Evolutionary conservation across 1,139 yeast species (phyloP), one percentile per base, ranked within the genome.

Genomic region (Zygosaccharomyces pseudobailii): DNA sequence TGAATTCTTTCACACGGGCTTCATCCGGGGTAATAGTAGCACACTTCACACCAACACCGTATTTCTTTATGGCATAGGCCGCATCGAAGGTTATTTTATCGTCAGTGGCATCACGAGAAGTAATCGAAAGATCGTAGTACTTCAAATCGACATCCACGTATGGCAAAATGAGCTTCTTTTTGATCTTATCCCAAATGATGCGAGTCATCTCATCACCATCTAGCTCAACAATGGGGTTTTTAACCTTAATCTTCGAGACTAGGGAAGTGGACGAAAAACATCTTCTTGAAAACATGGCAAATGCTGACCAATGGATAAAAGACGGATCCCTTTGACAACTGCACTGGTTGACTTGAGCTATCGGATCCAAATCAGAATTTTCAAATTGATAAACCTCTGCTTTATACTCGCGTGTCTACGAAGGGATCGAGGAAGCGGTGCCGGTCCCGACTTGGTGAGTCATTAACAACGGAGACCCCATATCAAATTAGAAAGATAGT

Each of bases 191-290:
- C 94, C 94, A 85, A 68, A 85, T 85, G 67, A 85, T 84, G 69
- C 92, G 76, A 59, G 94, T 85, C 86, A 83, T 84, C 68, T 85
- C 94, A 68, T 85, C 94, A 55, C 94, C 94, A 61, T 85, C 92
- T 75, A 85, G 72, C 65, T 85, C 94, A 50, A 85, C 94, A 56
- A 85, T 76, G 38, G 94, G 92, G 49, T 75, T 80, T 59, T 75
- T 75, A 39, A 85, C 92, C 55, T 75, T 75, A 62, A 85, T 82
- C 67, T 84, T 84, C 10, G 56, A 43, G 43, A 57, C 48, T 19
- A 42, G 44, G 28, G 54, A 48, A 25, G 56, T 47, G 5, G 56
- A 51, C 9, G 61, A 51, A 25, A 57, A 46, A 19, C 44, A 51
- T 47, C 61, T 51, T 49, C 54, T 57, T 10, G 52, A 27, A 30